A percentile compares a stretch with the other conserved stretches of the same genome.
These are phyloP conservation scores for Chrysochromulina tobinii DNA, from an alignment of 78 protist genomes.

Conservation along the genomic window DNA sequence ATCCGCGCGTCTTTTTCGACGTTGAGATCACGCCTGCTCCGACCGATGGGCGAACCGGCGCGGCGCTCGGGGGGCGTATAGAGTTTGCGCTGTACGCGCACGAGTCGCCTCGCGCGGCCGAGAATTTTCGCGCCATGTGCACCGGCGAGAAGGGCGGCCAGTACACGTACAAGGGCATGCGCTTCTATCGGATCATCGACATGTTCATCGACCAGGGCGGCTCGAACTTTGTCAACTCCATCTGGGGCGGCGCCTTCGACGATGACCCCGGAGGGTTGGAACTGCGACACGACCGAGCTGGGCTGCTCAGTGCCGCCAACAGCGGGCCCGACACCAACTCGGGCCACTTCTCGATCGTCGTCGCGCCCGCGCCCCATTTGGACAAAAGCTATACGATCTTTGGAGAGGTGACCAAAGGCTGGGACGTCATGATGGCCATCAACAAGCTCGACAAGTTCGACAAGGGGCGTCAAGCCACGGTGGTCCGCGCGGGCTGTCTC, in stretches of 20 bases:
- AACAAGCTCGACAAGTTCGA: background rate
- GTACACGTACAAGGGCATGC: background rate
- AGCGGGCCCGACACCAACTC: slow-evolving; percentile 1
- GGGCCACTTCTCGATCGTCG: slow-evolving; percentile 21
- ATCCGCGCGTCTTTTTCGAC: slow-evolving; percentile 6
- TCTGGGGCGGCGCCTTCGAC: background rate
- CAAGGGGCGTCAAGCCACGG: background rate
- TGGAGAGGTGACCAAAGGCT: background rate
- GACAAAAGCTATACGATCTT: background rate
- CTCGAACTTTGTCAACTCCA: background rate
- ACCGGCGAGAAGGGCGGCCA: slow-evolving; percentile 8
- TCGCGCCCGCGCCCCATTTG: slow-evolving; percentile 20
- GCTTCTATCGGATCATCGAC: slow-evolving; percentile 22
- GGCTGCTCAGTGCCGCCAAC: background rate
- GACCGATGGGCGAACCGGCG: no score
- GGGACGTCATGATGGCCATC: background rate
- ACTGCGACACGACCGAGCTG: background rate
- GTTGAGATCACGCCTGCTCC: background rate
- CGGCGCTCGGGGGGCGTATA: no score
- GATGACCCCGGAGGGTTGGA: background rate
- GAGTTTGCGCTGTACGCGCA: background rate
- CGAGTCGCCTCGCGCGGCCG: slow-evolving; percentile 17
- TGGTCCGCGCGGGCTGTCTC: background rate
- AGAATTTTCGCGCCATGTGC: slow-evolving; percentile 32
- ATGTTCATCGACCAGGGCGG: slow-evolving; percentile 5